phyloP scores from a whole-genome alignment of 2,329 filamentous ascomycete species.

The Parastagonospora nodorum region DNA sequence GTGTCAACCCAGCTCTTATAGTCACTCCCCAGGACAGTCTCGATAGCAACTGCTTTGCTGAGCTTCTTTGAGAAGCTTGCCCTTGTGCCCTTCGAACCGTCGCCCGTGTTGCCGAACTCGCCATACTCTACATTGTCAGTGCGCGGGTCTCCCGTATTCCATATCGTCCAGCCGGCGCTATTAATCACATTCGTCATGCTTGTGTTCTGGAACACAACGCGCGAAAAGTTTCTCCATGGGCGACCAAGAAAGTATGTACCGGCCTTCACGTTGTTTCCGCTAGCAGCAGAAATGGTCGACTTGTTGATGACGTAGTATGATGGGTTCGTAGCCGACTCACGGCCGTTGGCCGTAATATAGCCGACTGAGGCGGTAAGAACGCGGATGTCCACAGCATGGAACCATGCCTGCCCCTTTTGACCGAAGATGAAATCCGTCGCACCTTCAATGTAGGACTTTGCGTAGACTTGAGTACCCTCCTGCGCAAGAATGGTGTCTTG shows the following conservation, averaged over 20 bases:
- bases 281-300: conserved; percentile 52
- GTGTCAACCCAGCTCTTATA: conserved; percentile 40
- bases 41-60: conserved; percentile 49
- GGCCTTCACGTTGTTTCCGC: conserved; percentile 42
- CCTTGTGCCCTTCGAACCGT: conserved; percentile 59
- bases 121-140: conserved; percentile 61
- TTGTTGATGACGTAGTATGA: conserved; percentile 64
- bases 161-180: conserved; percentile 62
- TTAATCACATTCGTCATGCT: conserved; percentile 63
- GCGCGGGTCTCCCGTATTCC: conserved; percentile 56
- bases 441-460: conserved; percentile 60
- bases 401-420: conserved; percentile 58
- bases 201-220: conserved; percentile 60
- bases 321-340: conserved; percentile 35
- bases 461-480: conserved; percentile 61
- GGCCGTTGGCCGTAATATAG: conserved; percentile 47
- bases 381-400: conserved; percentile 55
- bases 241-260: conserved; percentile 58
- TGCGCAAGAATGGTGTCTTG: conserved; percentile 58
- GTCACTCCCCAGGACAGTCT: conserved; percentile 50
- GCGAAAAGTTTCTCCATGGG: conserved; percentile 58
- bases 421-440: conserved; percentile 66
- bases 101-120: conserved; percentile 65
- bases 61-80: conserved; percentile 56
- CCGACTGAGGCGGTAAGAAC: conserved; percentile 50